Conservation (phyloP, 2,329 filamentous ascomycete genomes). For the Diplodia mutila region DNA sequence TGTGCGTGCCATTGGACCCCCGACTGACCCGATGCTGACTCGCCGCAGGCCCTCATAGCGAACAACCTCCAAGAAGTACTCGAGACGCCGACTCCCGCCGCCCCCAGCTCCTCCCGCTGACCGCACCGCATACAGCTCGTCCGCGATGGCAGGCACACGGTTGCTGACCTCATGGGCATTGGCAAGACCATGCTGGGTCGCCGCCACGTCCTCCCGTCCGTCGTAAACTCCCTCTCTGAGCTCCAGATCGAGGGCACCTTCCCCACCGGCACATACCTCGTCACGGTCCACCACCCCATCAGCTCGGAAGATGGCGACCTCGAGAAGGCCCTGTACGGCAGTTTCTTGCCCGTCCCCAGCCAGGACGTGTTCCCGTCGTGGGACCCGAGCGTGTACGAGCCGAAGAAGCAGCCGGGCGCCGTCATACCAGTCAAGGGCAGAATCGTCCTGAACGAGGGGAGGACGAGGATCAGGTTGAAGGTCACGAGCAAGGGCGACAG, state of each 20-base stretch:
- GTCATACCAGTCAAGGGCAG: constrained; percentile 71
- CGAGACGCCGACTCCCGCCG: constrained; percentile 5
- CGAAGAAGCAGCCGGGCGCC: constrained; percentile 74
- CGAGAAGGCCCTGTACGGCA: constrained; percentile 84
- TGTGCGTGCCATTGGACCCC: constrained; percentile 52
- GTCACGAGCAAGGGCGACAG: constrained; percentile 88
- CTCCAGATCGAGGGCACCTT: constrained; percentile 96
- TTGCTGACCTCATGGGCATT: constrained; percentile 90
- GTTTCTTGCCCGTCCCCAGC: constrained; percentile 80
- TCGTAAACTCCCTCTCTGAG: constrained; percentile 76
- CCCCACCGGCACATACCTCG: constrained; percentile 84
- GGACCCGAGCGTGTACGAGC: constrained; percentile 67
- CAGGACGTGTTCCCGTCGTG: constrained; percentile 69
- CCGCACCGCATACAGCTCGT: constrained; percentile 64
- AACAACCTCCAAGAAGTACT: constrained; percentile 83
- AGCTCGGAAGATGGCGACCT: constrained; percentile 84
- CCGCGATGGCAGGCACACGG: constrained; percentile 90
- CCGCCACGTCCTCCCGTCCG: constrained; percentile 84
- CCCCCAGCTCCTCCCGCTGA: not conserved
- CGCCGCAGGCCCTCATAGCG: constrained; percentile 73
- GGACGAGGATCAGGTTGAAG: constrained; percentile 71
- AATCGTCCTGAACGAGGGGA: constrained; percentile 72
- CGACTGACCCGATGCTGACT: constrained; percentile 32
- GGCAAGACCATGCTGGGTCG: constrained; percentile 92
- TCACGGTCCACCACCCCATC: constrained; percentile 91